A percentile compares a stretch with the other conserved stretches of the same genome.
phyloP scores from a whole-genome alignment of 2,329 filamentous ascomycete species.

The Fusarium citri region DNA sequence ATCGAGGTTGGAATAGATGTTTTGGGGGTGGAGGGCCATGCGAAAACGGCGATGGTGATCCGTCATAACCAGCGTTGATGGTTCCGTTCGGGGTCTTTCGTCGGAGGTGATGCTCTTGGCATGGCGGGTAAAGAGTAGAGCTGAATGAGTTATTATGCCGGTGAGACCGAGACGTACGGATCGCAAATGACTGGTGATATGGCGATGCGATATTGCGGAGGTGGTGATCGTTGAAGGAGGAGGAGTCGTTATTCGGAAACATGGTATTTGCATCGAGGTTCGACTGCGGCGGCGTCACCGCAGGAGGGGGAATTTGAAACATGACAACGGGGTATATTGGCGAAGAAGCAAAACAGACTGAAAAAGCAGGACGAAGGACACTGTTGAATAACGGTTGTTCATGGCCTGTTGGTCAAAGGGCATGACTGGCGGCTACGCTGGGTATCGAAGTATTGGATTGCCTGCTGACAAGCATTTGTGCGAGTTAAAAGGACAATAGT shows the following conservation, averaged over 20 bases:
- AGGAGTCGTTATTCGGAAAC: conserved; percentile 33
- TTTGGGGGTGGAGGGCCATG: conserved; percentile 82
- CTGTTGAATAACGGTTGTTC: conserved; percentile 50
- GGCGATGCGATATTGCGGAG: conserved; percentile 45
- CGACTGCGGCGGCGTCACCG: conserved; percentile 59
- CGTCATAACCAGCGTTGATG: conserved; percentile 90
- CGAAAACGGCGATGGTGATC: conserved; percentile 77
- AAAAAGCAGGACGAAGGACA: conserved; percentile 46
- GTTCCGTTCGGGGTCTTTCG: conserved; percentile 97
- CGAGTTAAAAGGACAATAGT: conserved; percentile 44
- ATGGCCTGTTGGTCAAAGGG: conserved; percentile 59
- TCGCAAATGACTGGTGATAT: conserved; percentile 49
- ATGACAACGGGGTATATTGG: conserved; percentile 52
- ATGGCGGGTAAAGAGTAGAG: conserved; percentile 42
- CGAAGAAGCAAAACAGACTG: conserved; percentile 41
- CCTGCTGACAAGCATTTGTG: conserved; percentile 56
- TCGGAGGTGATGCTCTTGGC: conserved; percentile 80
- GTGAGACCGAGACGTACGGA: conserved; percentile 49
- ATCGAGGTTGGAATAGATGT: conserved; percentile 79
- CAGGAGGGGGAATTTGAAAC: conserved; percentile 64
- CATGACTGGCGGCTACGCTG: conserved; percentile 44
- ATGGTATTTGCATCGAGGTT: conserved; percentile 53
- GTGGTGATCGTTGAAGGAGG: conserved; percentile 39
- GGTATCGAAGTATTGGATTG: conserved; percentile 35
- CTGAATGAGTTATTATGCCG: conserved; percentile 31